Evolutionary conservation across 176 grass and related monocot genomes (phyloP).

Genomic region (Cenchrus purpureus): DNA sequence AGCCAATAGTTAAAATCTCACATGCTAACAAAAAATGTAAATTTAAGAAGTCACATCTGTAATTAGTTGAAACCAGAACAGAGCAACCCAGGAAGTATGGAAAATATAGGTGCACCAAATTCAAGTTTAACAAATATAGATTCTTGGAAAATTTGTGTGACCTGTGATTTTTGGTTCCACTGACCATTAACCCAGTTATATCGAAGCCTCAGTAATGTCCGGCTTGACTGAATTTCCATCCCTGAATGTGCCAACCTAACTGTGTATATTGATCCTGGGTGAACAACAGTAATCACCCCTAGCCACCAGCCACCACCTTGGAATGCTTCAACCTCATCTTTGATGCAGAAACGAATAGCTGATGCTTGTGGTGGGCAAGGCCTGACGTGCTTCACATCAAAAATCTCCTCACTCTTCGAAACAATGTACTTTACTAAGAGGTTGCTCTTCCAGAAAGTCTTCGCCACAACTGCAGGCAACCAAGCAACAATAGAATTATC

Average conservation of each 20-base stretch:
- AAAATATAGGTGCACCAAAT: constrained; percentile 9
- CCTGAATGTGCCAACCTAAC: constrained; percentile 46
- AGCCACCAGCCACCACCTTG: constrained; percentile 63
- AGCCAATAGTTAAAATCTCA: not conserved
- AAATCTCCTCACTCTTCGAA: constrained; percentile 48
- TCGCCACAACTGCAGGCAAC: constrained; percentile 53
- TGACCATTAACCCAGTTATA: constrained; percentile 57
- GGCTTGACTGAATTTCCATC: constrained; percentile 53
- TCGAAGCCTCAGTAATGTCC: constrained; percentile 55
- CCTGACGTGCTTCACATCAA: constrained; percentile 67
- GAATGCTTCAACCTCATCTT: constrained; percentile 73
- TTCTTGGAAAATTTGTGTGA: constrained; percentile 30
- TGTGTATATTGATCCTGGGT: constrained; percentile 38
- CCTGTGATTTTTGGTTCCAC: constrained; percentile 60
- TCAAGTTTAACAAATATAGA: constrained; percentile 7
- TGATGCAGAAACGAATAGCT: constrained; percentile 44
- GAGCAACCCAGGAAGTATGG: not conserved
- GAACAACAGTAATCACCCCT: constrained; percentile 53
- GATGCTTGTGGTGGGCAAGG: constrained; percentile 47
- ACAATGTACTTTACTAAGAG: constrained; percentile 61
- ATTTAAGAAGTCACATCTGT: not conserved
- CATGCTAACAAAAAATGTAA: not conserved
- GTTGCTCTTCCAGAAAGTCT: constrained; percentile 69
- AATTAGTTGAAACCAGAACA: constrained; percentile 1
- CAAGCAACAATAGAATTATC: constrained; percentile 52